A percentile compares a stretch with the other conserved stretches of the same genome.
phyloP scores from a whole-genome alignment of 352 stramenopile species.

The Phytophthora aleatoria region DNA sequence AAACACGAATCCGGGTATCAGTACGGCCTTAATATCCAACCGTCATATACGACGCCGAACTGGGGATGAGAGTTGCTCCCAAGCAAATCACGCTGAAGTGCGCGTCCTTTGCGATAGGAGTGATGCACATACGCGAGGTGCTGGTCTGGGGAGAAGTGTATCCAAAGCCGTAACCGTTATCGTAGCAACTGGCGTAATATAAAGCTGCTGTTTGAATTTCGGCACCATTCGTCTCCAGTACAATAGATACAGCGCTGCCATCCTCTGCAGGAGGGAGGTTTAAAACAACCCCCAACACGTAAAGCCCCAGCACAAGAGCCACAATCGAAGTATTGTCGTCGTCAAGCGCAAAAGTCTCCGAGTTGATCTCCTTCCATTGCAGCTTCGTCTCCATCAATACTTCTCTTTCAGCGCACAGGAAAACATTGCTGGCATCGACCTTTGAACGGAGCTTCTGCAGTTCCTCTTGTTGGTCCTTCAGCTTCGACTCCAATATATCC shows the following conservation, averaged over 20 bases:
- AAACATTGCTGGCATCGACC: not conserved
- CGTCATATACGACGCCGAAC: not conserved
- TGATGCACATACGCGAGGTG: not conserved
- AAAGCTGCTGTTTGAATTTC: constrained; percentile 5
- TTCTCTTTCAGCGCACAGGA: not conserved
- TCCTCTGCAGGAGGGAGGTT: too few relatives aligned
- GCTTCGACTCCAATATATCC: constrained; percentile 23
- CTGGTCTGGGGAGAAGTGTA: not conserved
- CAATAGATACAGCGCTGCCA: not conserved
- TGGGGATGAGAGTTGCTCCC: too few relatives aligned
- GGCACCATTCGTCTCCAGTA: not conserved
- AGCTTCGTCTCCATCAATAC: too few relatives aligned
- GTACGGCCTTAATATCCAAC: too few relatives aligned
- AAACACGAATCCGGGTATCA: too few relatives aligned
- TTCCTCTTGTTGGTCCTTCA: constrained; percentile 24
- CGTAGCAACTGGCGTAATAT: not conserved
- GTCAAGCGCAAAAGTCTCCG: too few relatives aligned
- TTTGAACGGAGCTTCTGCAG: not conserved
- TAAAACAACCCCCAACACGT: too few relatives aligned
- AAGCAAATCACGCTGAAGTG: not conserved
- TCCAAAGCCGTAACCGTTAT: too few relatives aligned
- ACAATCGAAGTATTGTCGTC: too few relatives aligned
- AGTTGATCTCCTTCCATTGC: too few relatives aligned
- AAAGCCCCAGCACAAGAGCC: too few relatives aligned
- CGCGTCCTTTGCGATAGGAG: not conserved